Conservation (phyloP, 805 yeast species). For the Teunomyces barrocoloradensis region DNA sequence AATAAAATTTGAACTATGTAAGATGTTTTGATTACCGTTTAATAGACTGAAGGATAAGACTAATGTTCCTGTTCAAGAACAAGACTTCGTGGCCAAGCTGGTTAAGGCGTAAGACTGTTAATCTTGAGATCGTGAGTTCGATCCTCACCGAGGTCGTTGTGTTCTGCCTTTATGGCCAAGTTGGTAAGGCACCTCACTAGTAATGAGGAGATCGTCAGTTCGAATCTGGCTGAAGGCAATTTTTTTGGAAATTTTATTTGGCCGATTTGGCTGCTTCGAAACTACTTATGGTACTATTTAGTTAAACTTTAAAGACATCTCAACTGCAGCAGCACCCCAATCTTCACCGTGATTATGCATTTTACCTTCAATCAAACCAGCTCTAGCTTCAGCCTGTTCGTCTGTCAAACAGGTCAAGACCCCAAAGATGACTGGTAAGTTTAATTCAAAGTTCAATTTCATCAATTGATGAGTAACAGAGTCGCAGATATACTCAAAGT, state of each 20-base stretch:
- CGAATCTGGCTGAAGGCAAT: constrained; percentile 11
- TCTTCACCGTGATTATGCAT: constrained; percentile 97
- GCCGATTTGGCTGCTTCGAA: too few relatives aligned
- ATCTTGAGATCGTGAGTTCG: constrained; percentile 20
- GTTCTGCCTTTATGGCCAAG: constrained; percentile 12
- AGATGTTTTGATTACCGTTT: not conserved
- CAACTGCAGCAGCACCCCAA: constrained; percentile 99
- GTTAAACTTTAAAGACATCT: constrained; percentile 58
- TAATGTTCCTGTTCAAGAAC: not conserved
- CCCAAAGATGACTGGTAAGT: constrained; percentile 88
- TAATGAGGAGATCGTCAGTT: constrained; percentile 14
- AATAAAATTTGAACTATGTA: too few relatives aligned
- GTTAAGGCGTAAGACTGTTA: constrained; percentile 20
- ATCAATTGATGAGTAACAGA: constrained; percentile 81
- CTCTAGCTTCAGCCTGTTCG: constrained; percentile 89
- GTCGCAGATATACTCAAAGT: constrained; percentile 95
- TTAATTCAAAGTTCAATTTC: constrained; percentile 68
- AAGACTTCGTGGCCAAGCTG: constrained; percentile 19
- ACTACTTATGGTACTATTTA: constrained; percentile 4
- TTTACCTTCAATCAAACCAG: constrained; percentile 72
- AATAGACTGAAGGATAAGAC: not conserved
- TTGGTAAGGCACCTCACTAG: constrained; percentile 13
- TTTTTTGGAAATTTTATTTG: not conserved
- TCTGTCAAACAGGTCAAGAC: constrained; percentile 90
- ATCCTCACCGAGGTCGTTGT: constrained; percentile 18